phyloP scores from a whole-genome alignment of 352 stramenopile genomes.

The Phytophthora tubulina region DNA sequence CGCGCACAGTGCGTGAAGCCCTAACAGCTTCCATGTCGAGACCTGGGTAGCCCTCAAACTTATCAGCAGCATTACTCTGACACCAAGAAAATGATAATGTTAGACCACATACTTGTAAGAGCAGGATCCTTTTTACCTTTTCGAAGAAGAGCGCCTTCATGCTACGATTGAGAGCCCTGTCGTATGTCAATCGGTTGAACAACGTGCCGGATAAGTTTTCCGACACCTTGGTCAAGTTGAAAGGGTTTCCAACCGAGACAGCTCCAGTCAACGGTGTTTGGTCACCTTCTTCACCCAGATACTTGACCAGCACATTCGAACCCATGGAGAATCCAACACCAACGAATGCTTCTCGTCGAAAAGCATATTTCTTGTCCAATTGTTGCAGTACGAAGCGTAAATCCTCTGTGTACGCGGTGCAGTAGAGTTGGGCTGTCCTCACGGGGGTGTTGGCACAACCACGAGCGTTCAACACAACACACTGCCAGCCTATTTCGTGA shows the following conservation, averaged over 20 bases:
- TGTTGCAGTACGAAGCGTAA: constrained; percentile 54
- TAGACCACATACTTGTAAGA: neutral
- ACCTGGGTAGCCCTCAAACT: constrained; percentile 52
- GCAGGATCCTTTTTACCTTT: constrained; percentile 27
- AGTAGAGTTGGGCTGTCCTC: constrained; percentile 65
- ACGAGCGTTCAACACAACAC: constrained; percentile 74
- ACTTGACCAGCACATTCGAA: constrained; percentile 82
- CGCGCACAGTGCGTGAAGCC: constrained; percentile 42
- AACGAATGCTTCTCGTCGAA: constrained; percentile 52
- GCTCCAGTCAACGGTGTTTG: constrained; percentile 49
- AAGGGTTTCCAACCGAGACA: constrained; percentile 79
- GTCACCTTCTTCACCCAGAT: constrained; percentile 67
- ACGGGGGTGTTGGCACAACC: constrained; percentile 69
- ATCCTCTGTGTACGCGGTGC: constrained; percentile 71
- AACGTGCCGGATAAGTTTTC: constrained; percentile 48
- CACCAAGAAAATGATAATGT: neutral
- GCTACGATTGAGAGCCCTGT: constrained; percentile 58
- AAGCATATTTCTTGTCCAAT: constrained; percentile 51
- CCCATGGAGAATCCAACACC: constrained; percentile 77
- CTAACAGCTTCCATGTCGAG: constrained; percentile 55
- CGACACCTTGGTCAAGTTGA: constrained; percentile 62
- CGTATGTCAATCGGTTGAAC: constrained; percentile 71
- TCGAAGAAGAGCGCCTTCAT: constrained; percentile 68
- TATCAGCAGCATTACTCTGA: constrained; percentile 43
- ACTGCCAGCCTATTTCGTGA: constrained; percentile 58